Conservation (phyloP, 2,329 filamentous ascomycete genomes). For the Fusarium compactum region DNA sequence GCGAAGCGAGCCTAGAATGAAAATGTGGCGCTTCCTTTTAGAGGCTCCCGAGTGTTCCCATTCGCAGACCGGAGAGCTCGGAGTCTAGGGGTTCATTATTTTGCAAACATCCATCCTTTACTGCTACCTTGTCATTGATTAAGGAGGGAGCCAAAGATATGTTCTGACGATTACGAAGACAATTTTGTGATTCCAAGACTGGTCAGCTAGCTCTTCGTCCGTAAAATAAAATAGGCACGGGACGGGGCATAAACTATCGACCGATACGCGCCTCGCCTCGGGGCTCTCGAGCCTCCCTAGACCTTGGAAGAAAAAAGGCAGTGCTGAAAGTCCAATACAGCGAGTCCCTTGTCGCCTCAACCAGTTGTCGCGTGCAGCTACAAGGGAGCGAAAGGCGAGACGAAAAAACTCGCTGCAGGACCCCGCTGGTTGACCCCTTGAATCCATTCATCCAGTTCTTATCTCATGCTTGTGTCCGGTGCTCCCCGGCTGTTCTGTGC, state of each 20-base stretch:
- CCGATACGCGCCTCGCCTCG: constrained; percentile 12
- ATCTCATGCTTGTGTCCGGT: constrained; percentile 25
- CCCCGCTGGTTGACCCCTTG: constrained; percentile 35
- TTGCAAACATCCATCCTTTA: constrained; percentile 18
- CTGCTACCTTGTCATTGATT: constrained; percentile 19
- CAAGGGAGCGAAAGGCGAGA: constrained; percentile 30
- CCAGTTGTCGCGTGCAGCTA: neutral
- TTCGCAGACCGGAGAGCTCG: constrained; percentile 48
- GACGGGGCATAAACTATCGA: constrained; percentile 18
- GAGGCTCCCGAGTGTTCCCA: constrained; percentile 43
- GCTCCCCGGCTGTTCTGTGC: constrained; percentile 17
- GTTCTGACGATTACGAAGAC: constrained; percentile 17
- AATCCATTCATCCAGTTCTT: constrained; percentile 14
- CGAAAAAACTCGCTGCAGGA: constrained; percentile 23
- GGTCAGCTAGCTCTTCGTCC: neutral
- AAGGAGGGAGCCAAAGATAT: constrained; percentile 18
- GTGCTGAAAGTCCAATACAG: constrained; percentile 1
- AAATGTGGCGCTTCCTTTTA: constrained; percentile 30
- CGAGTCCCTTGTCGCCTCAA: constrained; percentile 16
- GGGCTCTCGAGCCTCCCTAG: constrained; percentile 3
- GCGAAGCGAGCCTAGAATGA: constrained; percentile 16
- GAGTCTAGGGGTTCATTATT: constrained; percentile 29
- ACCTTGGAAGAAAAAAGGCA: constrained; percentile 1
- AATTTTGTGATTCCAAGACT: neutral
- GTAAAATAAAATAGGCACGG: neutral